Evolutionary conservation across 371 early-diverging fungal species (phyloP), one percentile per base, ranked within the genome.

Genomic region (Apophysomyces trapeziformis): DNA sequence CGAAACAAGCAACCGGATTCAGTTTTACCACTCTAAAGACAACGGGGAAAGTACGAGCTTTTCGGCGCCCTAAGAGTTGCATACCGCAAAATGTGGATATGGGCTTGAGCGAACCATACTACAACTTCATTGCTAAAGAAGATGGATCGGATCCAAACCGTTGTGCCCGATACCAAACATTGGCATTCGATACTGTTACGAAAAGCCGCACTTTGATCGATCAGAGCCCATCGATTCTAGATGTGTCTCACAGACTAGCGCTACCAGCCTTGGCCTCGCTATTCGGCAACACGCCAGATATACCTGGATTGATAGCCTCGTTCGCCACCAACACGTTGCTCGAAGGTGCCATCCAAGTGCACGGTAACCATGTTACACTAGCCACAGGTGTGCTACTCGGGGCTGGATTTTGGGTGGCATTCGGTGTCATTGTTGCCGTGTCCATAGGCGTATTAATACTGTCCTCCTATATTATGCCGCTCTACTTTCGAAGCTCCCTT

Each of bases 401-500:
- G 12, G 16, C 13, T 13, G 46, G 12, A 13, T 45, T 45, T 13
- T 45, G 46, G 46, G 46, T 18, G 1, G 46, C n/a, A 45, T 45
- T 45, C 5, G 46, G 46, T 5, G 46, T 45, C 13, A 13, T 45
- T 45, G n/a, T 45, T 12, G 46, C n/a, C 6, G 16, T 45, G 16
- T n/a, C 46, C 16, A 13, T 13, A 45, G 13, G 46, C 16, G 6
- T 45, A 6, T 13, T 45, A 5, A 18, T 6, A 13, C 46, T 45
- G 16, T 45, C 46, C 46, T n/a, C 16, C 8, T 45, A n/a, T 16
- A 6, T 12, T 45, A 45, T 18, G 46, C 8, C 46, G 2, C 16
- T 45, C 46, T 45, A 45, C 46, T 45, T 12, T 18, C 46, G 46
- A 45, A 45, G 46, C 46, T 45, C 46, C 13, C 46, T 45, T 13